These are phyloP conservation scores for Penicillium chermesinum DNA, from an alignment of 495 filamentous ascomycete species.

Conservation along the genomic window DNA sequence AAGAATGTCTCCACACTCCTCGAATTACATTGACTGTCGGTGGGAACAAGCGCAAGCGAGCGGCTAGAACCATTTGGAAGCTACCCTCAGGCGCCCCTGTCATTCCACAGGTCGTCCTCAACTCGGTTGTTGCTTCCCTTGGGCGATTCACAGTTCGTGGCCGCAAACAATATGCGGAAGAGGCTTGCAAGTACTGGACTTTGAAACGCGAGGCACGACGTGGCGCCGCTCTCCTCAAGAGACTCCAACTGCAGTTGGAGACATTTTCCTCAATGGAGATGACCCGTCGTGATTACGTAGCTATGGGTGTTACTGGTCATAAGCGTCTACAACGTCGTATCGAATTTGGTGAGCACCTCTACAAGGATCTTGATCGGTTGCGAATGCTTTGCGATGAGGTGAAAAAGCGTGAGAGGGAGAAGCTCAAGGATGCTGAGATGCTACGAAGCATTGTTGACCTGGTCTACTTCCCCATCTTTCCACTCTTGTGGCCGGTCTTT, in stretches of 20 bases:
- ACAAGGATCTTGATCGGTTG: slow-evolving; percentile 70
- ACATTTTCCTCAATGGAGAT: slow-evolving; percentile 96
- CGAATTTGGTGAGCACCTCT: slow-evolving; percentile 75
- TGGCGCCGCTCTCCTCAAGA: slow-evolving; percentile 85
- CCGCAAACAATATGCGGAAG: slow-evolving; percentile 83
- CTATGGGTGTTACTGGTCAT: slow-evolving; percentile 80
- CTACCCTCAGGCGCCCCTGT: slow-evolving; percentile 92
- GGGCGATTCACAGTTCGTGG: slow-evolving; percentile 76
- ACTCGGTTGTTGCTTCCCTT: slow-evolving; percentile 73
- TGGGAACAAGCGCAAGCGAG: slow-evolving; percentile 70
- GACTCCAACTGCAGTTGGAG: slow-evolving; percentile 81
- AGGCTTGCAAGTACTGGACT: slow-evolving; percentile 96
- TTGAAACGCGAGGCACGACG: slow-evolving; percentile 89
- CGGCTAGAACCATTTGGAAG: slow-evolving; percentile 77
- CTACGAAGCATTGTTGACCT: slow-evolving; percentile 73
- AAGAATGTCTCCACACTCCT: slow-evolving; percentile 34
- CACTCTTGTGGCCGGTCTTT: slow-evolving; percentile 71
- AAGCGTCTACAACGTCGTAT: slow-evolving; percentile 73
- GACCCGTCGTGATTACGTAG: slow-evolving; percentile 83
- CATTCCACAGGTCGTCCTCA: slow-evolving; percentile 78
- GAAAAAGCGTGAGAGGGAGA: slow-evolving; percentile 65
- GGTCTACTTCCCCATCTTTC: slow-evolving; percentile 83
- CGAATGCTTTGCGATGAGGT: slow-evolving; percentile 61
- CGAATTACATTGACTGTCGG: slow-evolving; percentile 58
- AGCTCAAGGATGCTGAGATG: slow-evolving; percentile 69